phyloP scores from a whole-genome alignment of 768 basidiomycete genomes.

The Ephemerocybe angulata region DNA sequence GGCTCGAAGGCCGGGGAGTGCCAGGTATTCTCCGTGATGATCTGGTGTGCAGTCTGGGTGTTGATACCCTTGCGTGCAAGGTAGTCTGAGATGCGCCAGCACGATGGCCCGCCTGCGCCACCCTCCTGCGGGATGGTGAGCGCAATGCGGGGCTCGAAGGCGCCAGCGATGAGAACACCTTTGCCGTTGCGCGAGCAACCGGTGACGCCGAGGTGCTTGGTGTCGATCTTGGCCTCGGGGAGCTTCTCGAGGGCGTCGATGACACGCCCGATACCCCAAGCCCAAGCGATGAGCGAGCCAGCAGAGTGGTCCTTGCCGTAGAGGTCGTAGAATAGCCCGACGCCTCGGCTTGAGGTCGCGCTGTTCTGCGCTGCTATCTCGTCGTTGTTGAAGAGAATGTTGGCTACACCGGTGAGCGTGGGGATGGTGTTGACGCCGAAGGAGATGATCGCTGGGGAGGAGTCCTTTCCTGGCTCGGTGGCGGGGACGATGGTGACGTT shows the following conservation, averaged over 20 bases:
- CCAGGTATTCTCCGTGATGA: slow-evolving; percentile 59
- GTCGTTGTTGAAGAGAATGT: slow-evolving; percentile 49
- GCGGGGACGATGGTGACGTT: slow-evolving; percentile 44
- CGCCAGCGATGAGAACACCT: slow-evolving; percentile 57
- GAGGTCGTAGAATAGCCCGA: slow-evolving; percentile 55
- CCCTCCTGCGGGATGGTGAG: slow-evolving; percentile 62
- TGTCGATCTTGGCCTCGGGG: slow-evolving; percentile 40
- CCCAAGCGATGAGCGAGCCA: slow-evolving; percentile 55
- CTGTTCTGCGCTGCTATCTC: slow-evolving; percentile 48
- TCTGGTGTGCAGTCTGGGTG: slow-evolving; percentile 54
- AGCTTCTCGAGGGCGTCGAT: slow-evolving; percentile 54
- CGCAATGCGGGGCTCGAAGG: slow-evolving; percentile 55
- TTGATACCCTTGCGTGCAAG: slow-evolving; percentile 37
- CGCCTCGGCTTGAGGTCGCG: slow-evolving; percentile 43
- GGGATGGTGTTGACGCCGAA: slow-evolving; percentile 30
- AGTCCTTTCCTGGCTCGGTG: slow-evolving; percentile 27
- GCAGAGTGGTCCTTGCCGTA: slow-evolving; percentile 47
- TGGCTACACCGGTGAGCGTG: slow-evolving; percentile 32
- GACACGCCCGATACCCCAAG: slow-evolving; percentile 56
- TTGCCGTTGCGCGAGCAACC: slow-evolving; percentile 62
- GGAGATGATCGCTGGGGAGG: slow-evolving; percentile 51
- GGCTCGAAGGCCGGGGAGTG: slow-evolving; percentile 47
- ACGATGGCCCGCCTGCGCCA: slow-evolving; percentile 54
- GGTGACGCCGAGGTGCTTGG: slow-evolving; percentile 47
- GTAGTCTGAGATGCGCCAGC: slow-evolving; percentile 55